These are phyloP conservation scores for Arachnomyces sp. DNA, from an alignment of 2,329 filamentous ascomycete species.

Conservation along the genomic window DNA sequence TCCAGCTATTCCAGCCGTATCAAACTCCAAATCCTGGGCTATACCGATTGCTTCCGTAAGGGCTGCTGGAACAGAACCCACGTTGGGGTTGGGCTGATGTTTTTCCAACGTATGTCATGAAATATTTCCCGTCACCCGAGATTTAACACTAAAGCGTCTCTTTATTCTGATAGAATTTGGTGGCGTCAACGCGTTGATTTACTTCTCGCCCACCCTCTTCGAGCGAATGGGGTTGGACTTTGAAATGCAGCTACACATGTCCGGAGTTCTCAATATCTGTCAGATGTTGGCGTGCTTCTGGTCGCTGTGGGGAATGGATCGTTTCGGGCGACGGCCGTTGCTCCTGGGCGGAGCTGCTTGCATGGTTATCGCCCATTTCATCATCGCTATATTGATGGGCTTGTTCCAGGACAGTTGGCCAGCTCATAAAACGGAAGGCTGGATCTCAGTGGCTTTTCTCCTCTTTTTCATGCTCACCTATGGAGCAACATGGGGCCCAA, in stretches of 20 bases:
- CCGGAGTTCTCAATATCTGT: constrained; percentile 48
- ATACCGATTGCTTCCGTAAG: constrained; percentile 45
- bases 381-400: constrained; percentile 63
- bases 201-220: constrained; percentile 57
- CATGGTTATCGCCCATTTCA: constrained; percentile 64
- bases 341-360: constrained; percentile 52
- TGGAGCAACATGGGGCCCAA: constrained; percentile 64
- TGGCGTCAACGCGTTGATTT: constrained; percentile 50
- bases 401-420: constrained; percentile 54
- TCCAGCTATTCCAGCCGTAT: constrained; percentile 27
- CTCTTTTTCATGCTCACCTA: constrained; percentile 72
- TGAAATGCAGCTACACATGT: constrained; percentile 45
- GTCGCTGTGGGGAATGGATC: constrained; percentile 43
- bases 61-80: constrained; percentile 46
- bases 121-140: constrained; percentile 6
- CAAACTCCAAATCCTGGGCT: constrained; percentile 42
- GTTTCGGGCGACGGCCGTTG: constrained; percentile 34
- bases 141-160: constrained; percentile 6
- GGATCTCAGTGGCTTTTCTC: constrained; percentile 53
- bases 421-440: constrained; percentile 54
- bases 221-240: constrained; percentile 39
- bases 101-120: constrained; percentile 54
- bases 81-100: constrained; percentile 47
- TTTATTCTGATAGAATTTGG: constrained; percentile 27
- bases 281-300: constrained; percentile 44